Evolutionary conservation across 2,329 filamentous ascomycete genomes (phyloP).

Genomic region (Diaporthe vaccinii): DNA sequence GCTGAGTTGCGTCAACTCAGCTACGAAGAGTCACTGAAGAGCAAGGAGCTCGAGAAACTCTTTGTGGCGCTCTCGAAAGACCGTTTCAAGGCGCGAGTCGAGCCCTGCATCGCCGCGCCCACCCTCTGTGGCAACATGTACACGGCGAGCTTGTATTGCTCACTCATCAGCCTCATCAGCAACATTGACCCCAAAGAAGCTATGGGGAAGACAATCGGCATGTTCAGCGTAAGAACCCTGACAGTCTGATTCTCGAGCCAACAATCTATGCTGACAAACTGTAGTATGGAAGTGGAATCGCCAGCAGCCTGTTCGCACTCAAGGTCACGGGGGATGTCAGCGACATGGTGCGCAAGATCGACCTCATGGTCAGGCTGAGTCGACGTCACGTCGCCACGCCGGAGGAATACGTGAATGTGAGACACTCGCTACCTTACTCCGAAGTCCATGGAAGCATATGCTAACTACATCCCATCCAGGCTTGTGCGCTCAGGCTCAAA

Average conservation of each 20-base stretch:
- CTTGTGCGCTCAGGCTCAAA: slow-evolving; percentile 85
- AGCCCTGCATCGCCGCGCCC: slow-evolving; percentile 79
- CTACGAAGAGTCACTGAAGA: slow-evolving; percentile 82
- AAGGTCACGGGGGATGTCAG: slow-evolving; percentile 79
- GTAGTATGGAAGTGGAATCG: slow-evolving; percentile 22
- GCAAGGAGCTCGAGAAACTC: slow-evolving; percentile 88
- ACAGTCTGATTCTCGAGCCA: slow-evolving; percentile 63
- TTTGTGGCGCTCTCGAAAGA: slow-evolving; percentile 90
- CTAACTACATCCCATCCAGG: slow-evolving; percentile 56
- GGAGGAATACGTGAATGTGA: slow-evolving; percentile 80
- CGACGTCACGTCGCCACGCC: slow-evolving; percentile 76
- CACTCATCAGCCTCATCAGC: slow-evolving; percentile 78
- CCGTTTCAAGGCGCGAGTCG: slow-evolving; percentile 82
- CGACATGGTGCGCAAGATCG: slow-evolving; percentile 74
- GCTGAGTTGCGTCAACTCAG: slow-evolving; percentile 82
- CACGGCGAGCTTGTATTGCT: slow-evolving; percentile 80
- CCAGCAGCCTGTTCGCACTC: slow-evolving; percentile 58
- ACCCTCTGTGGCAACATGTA: slow-evolving; percentile 81
- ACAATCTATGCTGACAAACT: too few species aligned
- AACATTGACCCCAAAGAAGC: slow-evolving; percentile 73
- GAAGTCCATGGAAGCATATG: background rate
- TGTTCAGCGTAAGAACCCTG: slow-evolving; percentile 85
- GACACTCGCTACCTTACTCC: slow-evolving; percentile 47
- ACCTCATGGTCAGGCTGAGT: slow-evolving; percentile 77
- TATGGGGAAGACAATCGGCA: slow-evolving; percentile 78